These are phyloP conservation scores for Akanthomyces lecanii DNA, from an alignment of 2,329 filamentous ascomycete genomes.

Conservation along the genomic window DNA sequence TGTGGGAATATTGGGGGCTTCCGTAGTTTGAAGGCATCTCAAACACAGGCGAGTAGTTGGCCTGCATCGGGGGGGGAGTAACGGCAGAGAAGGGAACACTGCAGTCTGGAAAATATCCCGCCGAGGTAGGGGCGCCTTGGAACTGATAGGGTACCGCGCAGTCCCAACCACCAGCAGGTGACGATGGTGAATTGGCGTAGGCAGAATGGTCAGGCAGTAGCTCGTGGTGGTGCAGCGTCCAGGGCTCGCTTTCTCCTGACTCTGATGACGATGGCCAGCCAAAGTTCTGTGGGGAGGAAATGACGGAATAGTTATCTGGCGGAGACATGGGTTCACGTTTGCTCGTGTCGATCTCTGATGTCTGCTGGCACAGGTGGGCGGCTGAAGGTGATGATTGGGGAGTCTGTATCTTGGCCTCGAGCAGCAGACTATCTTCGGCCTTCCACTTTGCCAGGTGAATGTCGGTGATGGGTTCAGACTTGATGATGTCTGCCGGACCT, in stretches of 20 bases:
- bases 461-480: background rate
- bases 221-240: slow-evolving; percentile 1
- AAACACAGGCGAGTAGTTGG: background rate
- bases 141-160: slow-evolving; percentile 2
- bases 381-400: background rate
- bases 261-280: slow-evolving; percentile 2
- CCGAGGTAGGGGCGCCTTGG: background rate
- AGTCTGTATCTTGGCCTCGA: background rate
- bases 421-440: background rate
- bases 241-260: slow-evolving; percentile 9
- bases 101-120: slow-evolving; percentile 1
- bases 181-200: slow-evolving; percentile 1
- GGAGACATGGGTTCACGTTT: slow-evolving; percentile 14
- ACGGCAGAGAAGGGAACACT: background rate
- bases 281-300: background rate
- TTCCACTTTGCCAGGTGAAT: background rate
- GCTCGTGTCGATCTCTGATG: background rate
- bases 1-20: background rate
- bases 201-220: slow-evolving; percentile 3
- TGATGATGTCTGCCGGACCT: background rate
- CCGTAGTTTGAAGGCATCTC: background rate
- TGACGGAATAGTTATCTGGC: background rate
- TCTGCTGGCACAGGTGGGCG: background rate
- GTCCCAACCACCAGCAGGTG: background rate
- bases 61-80: slow-evolving; percentile 8